phyloP scores from a whole-genome alignment of 495 filamentous ascomycete species.

The Penicillium subrubescens region DNA sequence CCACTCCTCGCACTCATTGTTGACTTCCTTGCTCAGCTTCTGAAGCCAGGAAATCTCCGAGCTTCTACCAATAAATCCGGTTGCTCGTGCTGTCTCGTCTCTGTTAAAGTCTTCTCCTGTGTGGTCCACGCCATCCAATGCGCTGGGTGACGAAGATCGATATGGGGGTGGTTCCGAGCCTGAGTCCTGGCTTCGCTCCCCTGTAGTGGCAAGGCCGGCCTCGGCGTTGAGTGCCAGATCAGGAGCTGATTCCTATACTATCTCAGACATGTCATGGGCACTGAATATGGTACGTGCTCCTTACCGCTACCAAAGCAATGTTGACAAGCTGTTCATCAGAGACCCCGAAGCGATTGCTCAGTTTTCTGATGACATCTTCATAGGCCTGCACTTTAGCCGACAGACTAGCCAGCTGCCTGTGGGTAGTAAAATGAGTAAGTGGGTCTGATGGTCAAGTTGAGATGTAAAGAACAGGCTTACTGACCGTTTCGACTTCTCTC shows the following conservation, averaged over 20 bases:
- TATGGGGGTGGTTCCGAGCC: constrained; percentile 28
- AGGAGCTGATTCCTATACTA: constrained; percentile 29
- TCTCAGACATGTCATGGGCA: constrained; percentile 15
- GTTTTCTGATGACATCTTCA: constrained; percentile 44
- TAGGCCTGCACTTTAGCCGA: constrained; percentile 52
- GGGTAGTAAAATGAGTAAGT: not conserved
- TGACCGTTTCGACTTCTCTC: constrained; percentile 58
- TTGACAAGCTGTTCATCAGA: constrained; percentile 45
- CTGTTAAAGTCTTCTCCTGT: constrained; percentile 62
- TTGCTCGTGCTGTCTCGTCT: constrained; percentile 47
- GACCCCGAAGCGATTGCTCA: constrained; percentile 41
- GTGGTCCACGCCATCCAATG: constrained; percentile 53
- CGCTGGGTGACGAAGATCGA: constrained; percentile 40
- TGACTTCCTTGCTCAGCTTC: constrained; percentile 41
- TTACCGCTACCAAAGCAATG: constrained; percentile 38
- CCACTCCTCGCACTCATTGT: constrained; percentile 32
- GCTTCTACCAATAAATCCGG: constrained; percentile 61
- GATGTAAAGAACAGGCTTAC: not conserved
- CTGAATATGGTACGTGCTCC: constrained; percentile 7
- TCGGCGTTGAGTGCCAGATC: constrained; percentile 26
- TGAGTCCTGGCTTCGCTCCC: constrained; percentile 19
- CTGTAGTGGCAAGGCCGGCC: constrained; percentile 1
- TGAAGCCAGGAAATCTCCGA: constrained; percentile 64
- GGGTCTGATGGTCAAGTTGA: no score
- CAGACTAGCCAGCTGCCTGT: constrained; percentile 52